phyloP scores from a whole-genome alignment of 306 rosid species.

The Casuarina cunninghamiana region DNA sequence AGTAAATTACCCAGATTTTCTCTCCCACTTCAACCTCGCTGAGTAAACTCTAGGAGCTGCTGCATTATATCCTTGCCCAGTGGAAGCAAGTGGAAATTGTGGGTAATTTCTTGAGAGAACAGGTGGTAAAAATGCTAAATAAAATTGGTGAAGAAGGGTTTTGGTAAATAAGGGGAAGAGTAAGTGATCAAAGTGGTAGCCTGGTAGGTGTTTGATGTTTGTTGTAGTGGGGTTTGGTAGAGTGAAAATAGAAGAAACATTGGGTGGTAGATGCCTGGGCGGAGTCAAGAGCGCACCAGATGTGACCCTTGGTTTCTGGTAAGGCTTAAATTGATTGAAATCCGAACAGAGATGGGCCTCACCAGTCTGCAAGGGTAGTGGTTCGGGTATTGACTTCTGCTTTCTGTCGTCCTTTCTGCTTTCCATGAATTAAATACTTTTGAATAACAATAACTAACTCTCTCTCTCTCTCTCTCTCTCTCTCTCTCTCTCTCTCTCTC shows the following conservation, averaged over 20 bases:
- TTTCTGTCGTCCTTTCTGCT: constrained; percentile 47
- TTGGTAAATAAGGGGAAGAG: constrained; percentile 26
- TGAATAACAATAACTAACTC: neutral
- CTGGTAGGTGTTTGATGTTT: constrained; percentile 5
- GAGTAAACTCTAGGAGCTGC: too few species aligned
- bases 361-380: constrained; percentile 66
- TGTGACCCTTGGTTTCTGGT: constrained; percentile 56
- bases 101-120: constrained; percentile 14
- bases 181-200: neutral
- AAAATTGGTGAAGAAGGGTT: neutral
- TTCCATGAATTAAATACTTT: constrained; percentile 28
- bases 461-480: neutral
- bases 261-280: constrained; percentile 41
- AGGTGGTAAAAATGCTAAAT: constrained; percentile 3
- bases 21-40: neutral
- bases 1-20: too few species aligned
- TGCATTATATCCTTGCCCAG: neutral
- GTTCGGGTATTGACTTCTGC: constrained; percentile 99
- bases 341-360: constrained; percentile 22
- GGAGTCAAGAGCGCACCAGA: constrained; percentile 99
- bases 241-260: neutral
- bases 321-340: constrained; percentile 17
- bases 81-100: constrained; percentile 9
- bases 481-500: too few species aligned
- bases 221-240: constrained; percentile 25